Conservation (phyloP, 306 rosid species). For the Fragaria vesca region DNA sequence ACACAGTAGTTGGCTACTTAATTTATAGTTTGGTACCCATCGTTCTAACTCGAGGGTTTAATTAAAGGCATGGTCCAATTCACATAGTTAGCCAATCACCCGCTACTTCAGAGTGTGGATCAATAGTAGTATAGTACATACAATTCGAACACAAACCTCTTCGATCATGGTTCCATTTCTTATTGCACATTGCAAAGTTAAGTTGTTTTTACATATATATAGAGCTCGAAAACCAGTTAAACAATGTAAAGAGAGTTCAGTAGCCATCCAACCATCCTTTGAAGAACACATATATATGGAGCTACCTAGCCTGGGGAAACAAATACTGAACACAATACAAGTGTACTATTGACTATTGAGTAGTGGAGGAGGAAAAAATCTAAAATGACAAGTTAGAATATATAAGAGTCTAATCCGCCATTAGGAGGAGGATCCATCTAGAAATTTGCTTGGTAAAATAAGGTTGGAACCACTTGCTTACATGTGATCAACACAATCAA, state of each 20-base stretch:
- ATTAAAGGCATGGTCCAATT: neutral
- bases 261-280: no score
- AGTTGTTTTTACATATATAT: no score
- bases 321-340: neutral
- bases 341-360: neutral
- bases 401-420: neutral
- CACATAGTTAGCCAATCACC: neutral
- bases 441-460: neutral
- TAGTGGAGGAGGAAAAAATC: neutral
- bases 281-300: no score
- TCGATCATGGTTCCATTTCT: neutral
- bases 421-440: neutral
- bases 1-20: neutral
- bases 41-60: no score
- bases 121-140: no score
- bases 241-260: neutral
- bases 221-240: neutral
- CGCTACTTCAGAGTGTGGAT: no score
- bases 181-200: neutral
- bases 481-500: neutral
- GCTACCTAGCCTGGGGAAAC: neutral
- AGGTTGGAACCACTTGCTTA: neutral
- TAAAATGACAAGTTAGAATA: neutral
- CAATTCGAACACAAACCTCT: neutral
- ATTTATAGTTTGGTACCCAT: neutral